These are phyloP conservation scores for Wickerhamiella domercqiae DNA, from an alignment of 805 yeast genomes.

Conservation along the genomic window DNA sequence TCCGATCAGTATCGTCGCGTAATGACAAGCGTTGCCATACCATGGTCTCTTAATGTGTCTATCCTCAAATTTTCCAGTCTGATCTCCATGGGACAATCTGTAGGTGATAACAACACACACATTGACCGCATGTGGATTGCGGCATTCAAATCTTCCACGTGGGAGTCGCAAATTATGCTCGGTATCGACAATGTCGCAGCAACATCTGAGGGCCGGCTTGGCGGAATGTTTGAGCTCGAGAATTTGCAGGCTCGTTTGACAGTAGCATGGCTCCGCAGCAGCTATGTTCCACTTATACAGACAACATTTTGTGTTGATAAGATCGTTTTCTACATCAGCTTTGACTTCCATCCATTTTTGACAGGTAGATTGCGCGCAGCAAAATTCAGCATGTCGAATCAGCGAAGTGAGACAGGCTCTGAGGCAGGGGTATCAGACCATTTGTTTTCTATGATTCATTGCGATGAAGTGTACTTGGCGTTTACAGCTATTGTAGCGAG, in stretches of 20 bases:
- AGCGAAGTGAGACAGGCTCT: constrained; percentile 20
- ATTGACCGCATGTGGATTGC: constrained; percentile 53
- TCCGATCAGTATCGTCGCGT: constrained; percentile 36
- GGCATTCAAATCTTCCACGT: constrained; percentile 46
- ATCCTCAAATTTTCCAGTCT: constrained; percentile 37
- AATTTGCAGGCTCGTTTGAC: constrained; percentile 45
- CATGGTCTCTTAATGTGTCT: constrained; percentile 54
- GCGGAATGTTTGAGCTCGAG: constrained; percentile 44
- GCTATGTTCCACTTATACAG: constrained; percentile 52
- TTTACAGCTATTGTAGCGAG: constrained; percentile 79
- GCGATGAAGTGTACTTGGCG: constrained; percentile 42
- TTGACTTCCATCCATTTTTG: constrained; percentile 77
- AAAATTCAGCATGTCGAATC: constrained; percentile 49
- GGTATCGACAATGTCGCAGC: constrained; percentile 41
- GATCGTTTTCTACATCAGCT: constrained; percentile 45
- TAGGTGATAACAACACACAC: constrained; percentile 47
- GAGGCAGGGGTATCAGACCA: constrained; percentile 39
- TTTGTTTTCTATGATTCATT: constrained; percentile 23
- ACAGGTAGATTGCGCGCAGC: constrained; percentile 38
- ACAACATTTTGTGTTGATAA: constrained; percentile 41
- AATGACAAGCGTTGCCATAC: constrained; percentile 47
- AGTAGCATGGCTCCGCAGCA: constrained; percentile 48
- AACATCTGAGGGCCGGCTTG: constrained; percentile 59
- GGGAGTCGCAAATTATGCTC: constrained; percentile 55
- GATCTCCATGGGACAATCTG: constrained; percentile 69